Conservation (phyloP, 495 filamentous ascomycete genomes). For the Neurospora cerealis region DNA sequence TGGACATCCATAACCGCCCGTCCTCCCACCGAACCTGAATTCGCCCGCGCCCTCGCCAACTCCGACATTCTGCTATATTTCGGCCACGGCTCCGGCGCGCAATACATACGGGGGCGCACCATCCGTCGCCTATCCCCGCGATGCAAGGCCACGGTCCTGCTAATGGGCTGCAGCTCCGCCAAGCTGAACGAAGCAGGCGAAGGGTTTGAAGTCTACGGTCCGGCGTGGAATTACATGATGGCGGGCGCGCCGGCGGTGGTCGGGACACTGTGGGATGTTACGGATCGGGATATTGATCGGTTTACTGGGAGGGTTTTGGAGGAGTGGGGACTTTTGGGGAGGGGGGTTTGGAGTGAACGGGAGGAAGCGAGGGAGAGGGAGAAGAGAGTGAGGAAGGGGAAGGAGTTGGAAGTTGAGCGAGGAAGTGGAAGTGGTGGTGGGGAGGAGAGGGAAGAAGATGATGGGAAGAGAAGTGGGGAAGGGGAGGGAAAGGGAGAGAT, state of each 20-base stretch:
- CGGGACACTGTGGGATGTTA: constrained; percentile 94
- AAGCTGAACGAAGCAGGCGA: constrained; percentile 69
- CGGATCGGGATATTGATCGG: constrained; percentile 90
- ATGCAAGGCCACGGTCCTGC: constrained; percentile 58
- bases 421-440: constrained; percentile 5
- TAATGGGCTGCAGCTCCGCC: constrained; percentile 88
- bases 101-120: constrained; percentile 76
- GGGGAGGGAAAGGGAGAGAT: neutral
- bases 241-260: constrained; percentile 76
- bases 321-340: constrained; percentile 67
- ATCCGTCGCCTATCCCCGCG: constrained; percentile 60
- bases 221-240: constrained; percentile 81
- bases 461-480: neutral
- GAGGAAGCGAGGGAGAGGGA: constrained; percentile 15
- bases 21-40: constrained; percentile 66
- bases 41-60: constrained; percentile 49
- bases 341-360: constrained; percentile 22
- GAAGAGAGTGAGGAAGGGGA: constrained; percentile 14
- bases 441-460: neutral
- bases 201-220: constrained; percentile 72
- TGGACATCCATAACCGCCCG: constrained; percentile 61
- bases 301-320: constrained; percentile 69
- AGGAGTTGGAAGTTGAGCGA: constrained; percentile 12
- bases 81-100: constrained; percentile 89
- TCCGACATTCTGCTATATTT: constrained; percentile 79